Evolutionary conservation across 116 monocot species (phyloP).

Genomic region (Iris pallida): DNA sequence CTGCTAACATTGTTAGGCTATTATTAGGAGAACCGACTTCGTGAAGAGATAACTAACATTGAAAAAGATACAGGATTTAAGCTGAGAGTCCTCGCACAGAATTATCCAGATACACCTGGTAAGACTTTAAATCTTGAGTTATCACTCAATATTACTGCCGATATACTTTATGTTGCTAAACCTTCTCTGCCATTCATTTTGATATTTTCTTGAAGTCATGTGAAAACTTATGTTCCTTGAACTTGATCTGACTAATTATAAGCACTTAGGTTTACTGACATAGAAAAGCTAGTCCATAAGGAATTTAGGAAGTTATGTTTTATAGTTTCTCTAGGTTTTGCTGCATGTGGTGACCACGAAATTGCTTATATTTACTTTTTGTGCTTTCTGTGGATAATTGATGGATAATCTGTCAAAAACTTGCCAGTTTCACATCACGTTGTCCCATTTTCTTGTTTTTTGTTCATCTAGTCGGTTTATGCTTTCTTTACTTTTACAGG

Average conservation of each 20-base stretch:
- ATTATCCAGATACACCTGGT: slow-evolving; percentile 98
- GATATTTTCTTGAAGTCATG: neutral
- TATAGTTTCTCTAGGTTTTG: too few species aligned
- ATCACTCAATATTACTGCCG: neutral
- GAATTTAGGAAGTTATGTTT: too few species aligned
- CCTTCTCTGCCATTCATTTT: neutral
- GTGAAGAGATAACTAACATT: slow-evolving; percentile 60
- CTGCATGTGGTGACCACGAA: too few species aligned
- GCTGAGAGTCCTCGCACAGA: slow-evolving; percentile 92
- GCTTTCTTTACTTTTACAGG: slow-evolving; percentile 34
- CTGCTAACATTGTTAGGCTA: neutral
- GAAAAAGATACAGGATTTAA: slow-evolving; percentile 97
- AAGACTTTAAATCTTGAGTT: slow-evolving; percentile 2
- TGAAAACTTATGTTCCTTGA: neutral
- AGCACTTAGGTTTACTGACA: too few species aligned
- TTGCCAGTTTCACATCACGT: too few species aligned
- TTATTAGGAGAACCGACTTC: slow-evolving; percentile 66
- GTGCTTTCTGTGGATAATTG: too few species aligned
- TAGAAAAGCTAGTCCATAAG: too few species aligned
- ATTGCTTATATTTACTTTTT: too few species aligned
- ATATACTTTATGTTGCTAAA: neutral
- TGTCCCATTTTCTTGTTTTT: neutral
- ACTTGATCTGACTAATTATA: too few species aligned
- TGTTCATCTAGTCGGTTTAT: neutral
- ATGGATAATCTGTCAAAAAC: too few species aligned